A percentile compares a stretch with the other conserved stretches of the same genome.
These are phyloP conservation scores for Eucalyptus erythrocorys DNA, from an alignment of 345 rosid species.

Conservation along the genomic window DNA sequence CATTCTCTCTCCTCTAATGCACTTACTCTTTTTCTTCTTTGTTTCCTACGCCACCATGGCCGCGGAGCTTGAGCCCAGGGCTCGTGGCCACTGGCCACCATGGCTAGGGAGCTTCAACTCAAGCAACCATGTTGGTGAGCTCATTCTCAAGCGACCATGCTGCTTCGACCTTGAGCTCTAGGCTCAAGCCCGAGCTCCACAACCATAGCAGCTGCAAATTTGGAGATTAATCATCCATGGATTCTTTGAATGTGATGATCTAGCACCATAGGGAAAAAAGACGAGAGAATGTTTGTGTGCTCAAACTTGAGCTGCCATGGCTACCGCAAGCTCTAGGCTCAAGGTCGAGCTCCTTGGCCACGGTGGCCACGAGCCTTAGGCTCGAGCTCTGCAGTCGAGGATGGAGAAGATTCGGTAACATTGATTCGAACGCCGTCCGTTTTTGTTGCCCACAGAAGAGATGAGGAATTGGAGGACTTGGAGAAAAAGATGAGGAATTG, in stretches of 20 bases:
- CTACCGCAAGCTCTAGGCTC: not conserved
- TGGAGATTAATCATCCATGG: too few relatives aligned
- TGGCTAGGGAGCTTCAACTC: not conserved
- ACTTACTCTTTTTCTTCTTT: not conserved
- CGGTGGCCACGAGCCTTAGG: not conserved
- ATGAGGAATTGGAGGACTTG: too few relatives aligned
- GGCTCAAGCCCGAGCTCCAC: too few relatives aligned
- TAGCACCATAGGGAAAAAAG: not conserved
- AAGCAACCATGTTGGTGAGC: not conserved
- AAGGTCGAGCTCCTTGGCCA: not conserved
- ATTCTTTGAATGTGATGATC: too few relatives aligned
- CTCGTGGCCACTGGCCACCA: not conserved
- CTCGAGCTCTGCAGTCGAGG: not conserved
- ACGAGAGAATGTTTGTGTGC: not conserved
- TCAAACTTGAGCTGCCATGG: not conserved
- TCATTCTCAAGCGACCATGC: too few relatives aligned
- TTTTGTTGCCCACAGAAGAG: too few relatives aligned
- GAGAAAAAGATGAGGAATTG: too few relatives aligned
- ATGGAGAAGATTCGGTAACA: too few relatives aligned
- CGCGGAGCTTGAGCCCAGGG: not conserved
- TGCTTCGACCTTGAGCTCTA: too few relatives aligned
- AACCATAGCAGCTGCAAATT: too few relatives aligned
- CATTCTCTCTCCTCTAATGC: not conserved
- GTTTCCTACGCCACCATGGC: not conserved
- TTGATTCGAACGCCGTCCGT: rapidly evolving